These are phyloP conservation scores for Phoma sp. DNA, from an alignment of 2,329 filamentous ascomycete species.

Conservation along the genomic window DNA sequence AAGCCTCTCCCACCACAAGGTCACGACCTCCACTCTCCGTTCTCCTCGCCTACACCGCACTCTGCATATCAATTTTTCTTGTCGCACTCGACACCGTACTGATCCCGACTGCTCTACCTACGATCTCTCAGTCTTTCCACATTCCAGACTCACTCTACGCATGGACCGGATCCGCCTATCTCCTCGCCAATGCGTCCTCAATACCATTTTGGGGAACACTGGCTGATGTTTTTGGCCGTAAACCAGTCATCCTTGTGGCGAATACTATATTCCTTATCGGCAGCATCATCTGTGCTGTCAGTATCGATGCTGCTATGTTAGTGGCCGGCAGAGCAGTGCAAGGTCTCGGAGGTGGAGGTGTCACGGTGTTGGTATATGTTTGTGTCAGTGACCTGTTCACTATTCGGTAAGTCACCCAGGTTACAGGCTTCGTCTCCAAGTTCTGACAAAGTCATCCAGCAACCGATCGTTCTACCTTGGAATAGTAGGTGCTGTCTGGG, in stretches of 20 bases:
- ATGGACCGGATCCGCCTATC: slow-evolving; percentile 69
- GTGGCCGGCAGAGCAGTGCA: slow-evolving; percentile 63
- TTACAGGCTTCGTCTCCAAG: no score
- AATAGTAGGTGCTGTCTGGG: slow-evolving; percentile 62
- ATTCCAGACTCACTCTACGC: slow-evolving; percentile 72
- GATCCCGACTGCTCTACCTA: slow-evolving; percentile 71
- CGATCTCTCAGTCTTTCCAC: slow-evolving; percentile 68
- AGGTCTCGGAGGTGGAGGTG: slow-evolving; percentile 61
- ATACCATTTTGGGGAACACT: slow-evolving; percentile 53
- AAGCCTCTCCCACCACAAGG: not conserved
- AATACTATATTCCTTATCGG: slow-evolving; percentile 57
- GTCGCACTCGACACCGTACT: slow-evolving; percentile 62
- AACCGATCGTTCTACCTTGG: slow-evolving; percentile 60
- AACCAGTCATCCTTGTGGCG: slow-evolving; percentile 44
- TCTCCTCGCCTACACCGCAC: slow-evolving; percentile 39
- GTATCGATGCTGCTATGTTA: slow-evolving; percentile 58
- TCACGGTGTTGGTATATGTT: slow-evolving; percentile 61
- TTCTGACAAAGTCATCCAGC: slow-evolving; percentile 26
- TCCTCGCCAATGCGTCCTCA: slow-evolving; percentile 49
- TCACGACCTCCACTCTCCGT: slow-evolving; percentile 5
- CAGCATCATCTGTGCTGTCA: slow-evolving; percentile 59
- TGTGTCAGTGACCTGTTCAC: slow-evolving; percentile 63
- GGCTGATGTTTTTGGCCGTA: slow-evolving; percentile 50
- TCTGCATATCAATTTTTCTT: slow-evolving; percentile 50
- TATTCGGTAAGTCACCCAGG: slow-evolving; percentile 38